A percentile compares a stretch with the other conserved stretches of the same genome.
phyloP scores from a whole-genome alignment of 140 eudicot genomes.

The Bidens hawaiensis region DNA sequence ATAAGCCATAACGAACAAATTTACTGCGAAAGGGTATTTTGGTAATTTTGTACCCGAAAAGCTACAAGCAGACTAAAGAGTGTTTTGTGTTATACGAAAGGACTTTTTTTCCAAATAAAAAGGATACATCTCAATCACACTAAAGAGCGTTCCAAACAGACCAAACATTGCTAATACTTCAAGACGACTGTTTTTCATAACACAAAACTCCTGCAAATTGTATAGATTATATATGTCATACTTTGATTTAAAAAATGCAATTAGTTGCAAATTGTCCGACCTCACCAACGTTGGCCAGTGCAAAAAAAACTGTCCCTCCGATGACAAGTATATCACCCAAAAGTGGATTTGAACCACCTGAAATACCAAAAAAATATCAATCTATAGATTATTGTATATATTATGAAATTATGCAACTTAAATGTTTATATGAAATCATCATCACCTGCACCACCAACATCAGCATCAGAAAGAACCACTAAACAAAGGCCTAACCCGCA shows the following conservation, averaged over 20 bases:
- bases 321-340: constrained; percentile 76
- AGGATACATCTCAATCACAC: constrained; percentile 77
- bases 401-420: not conserved
- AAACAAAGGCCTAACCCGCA: constrained; percentile 67
- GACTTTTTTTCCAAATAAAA: not conserved
- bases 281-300: constrained; percentile 84
- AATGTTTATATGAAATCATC: not conserved
- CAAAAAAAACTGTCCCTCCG: constrained; percentile 53
- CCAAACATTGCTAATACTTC: constrained; percentile 89
- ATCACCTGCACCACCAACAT: constrained; percentile 72
- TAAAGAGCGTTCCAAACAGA: constrained; percentile 66
- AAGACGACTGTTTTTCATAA: constrained; percentile 49
- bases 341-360: constrained; percentile 88
- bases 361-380: not conserved
- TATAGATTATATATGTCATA: no score
- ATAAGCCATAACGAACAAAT: not conserved
- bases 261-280: constrained; percentile 30
- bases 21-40: not conserved
- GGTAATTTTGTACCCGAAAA: not conserved
- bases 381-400: not conserved
- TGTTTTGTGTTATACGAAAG: not conserved
- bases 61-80: not conserved
- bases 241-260: no score
- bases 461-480: constrained; percentile 76
- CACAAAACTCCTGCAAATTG: constrained; percentile 66